Evolutionary conservation across 371 early-diverging fungal genomes (phyloP), one percentile per base, ranked within the genome.

Genomic region (Circinella umbellata): DNA sequence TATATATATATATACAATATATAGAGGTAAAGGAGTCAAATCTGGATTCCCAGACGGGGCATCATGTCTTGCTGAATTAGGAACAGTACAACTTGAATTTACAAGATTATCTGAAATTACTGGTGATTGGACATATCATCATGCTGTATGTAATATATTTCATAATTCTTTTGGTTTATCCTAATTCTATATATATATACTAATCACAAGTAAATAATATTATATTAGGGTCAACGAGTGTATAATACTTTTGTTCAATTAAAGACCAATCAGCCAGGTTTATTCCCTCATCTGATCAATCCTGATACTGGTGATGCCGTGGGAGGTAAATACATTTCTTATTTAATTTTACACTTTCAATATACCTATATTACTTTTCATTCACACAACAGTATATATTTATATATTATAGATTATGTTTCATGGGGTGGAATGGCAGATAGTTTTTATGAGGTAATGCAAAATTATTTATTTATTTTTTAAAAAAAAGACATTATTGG

Each of bases 1-100:
- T 39, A 10, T 39, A 39, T 39, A 4, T 4, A 4, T 4, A 6
- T 39, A 39, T 10, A 39, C 42, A 11, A 42, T 42, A 42, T 42
- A 17, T 63, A 82, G 82, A 13, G 82, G 82, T 14, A 68, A 68
- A 66, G 68, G 75, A 48, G 66, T 76, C 3, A 72, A 73, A 48
- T 74, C 75, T 37, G 71, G 71, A 11, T 74, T 71, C 34, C 71
- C 75, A 5, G 68, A 73, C 1, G 70, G 74, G 1, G 69, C 76
- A 4, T 79, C 81, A 15, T 75, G 79, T 65, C 68, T 96, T 14
- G 96, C 97, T 4, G 96, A 96, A 69, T 86, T 93, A 14, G 96
- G 96, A n/a, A 90, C 96, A 0, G 77, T 97, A 38, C 86, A 95
- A 65, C 74, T 98, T 35, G 98, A 98, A 80, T 94, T 94, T 73